These are phyloP conservation scores for Populus ilicifolia DNA, from an alignment of 345 rosid species.

Conservation along the genomic window DNA sequence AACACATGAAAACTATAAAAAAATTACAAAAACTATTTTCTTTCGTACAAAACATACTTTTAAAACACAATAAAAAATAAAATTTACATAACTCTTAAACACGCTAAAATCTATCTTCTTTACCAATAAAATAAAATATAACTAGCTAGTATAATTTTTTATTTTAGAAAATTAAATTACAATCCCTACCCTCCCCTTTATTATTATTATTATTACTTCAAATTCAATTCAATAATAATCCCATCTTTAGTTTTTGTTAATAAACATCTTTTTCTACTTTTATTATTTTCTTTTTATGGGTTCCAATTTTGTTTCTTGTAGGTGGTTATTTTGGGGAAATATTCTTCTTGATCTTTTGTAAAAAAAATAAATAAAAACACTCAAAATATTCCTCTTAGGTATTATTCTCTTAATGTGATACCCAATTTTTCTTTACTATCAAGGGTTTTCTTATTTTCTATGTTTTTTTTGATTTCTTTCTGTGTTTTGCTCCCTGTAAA, in stretches of 20 bases:
- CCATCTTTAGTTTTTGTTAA: not conserved
- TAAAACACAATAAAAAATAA: no score
- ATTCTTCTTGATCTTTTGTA: not conserved
- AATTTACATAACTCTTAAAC: no score
- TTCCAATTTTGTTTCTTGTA: slow-evolving; percentile 8
- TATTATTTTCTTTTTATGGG: not conserved
- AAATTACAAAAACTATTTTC: no score
- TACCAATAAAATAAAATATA: no score
- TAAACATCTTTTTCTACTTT: not conserved
- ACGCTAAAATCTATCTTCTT: no score
- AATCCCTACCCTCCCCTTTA: no score
- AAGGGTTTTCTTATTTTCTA: not conserved
- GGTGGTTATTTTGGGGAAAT: slow-evolving; percentile 18
- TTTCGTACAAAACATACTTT: no score
- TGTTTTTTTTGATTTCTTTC: not conserved
- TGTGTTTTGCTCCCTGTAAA: not conserved
- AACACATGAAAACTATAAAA: no score
- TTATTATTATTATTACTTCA: no score
- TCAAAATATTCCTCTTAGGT: slow-evolving; percentile 18
- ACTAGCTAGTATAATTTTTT: no score
- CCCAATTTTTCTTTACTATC: not conserved
- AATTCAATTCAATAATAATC: not conserved
- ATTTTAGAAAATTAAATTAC: no score
- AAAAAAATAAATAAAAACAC: no score
- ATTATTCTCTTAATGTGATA: not conserved